Base-by-base conservation (phyloP, 75 land plant genomes). In the Adiantum capillusveneris region DNA sequence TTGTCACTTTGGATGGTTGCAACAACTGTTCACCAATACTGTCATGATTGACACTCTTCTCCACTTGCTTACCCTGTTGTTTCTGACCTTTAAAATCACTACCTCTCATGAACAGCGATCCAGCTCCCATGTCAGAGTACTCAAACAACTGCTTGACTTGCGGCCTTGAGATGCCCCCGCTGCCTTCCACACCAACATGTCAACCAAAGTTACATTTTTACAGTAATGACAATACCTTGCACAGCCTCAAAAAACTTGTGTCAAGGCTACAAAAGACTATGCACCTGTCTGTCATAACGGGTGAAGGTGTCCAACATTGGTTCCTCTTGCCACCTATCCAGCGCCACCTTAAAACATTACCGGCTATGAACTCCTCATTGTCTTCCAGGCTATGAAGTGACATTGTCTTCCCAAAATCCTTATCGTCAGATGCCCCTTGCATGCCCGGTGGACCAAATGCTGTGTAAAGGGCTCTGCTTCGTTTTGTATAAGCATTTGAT, bases 41-140 rank as follows among this genome's bases (percentile, higher is more conserved):
- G 57, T 74, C 81, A 55, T 76, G 73, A 44, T 71, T 67, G 34
- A 64, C 44, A 41, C 63, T 27, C 45, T 58, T 74, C 16, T 65
- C 72, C 52, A 44, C 48, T 58, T 44, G 43, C 51, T 44, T 68
- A 68, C 62, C 67, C 25, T 73, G 44, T 25, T 76, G 74, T 25
- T 68, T 76, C 55, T 83, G 81, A 64, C 70, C 57, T 62, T 77
- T 81, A 0, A 67, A 68, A 24, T 83, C 84, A 65, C 66, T 68
- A 42, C 81, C 85, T 39, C 75, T 81, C 2, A 93, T 64, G 63
- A 93, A 67, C 27, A 93, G 69, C 51, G 96, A 90, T 46, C 91
- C 95, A 59, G 95, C 98, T 55, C 98, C 98, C 56, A 77, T 81
- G 67, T 90, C 88, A n/a, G 80, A 59, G 31, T 86, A 78, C 54